Conservation (phyloP, 306 rosid genomes). For the Dryas drummondii region DNA sequence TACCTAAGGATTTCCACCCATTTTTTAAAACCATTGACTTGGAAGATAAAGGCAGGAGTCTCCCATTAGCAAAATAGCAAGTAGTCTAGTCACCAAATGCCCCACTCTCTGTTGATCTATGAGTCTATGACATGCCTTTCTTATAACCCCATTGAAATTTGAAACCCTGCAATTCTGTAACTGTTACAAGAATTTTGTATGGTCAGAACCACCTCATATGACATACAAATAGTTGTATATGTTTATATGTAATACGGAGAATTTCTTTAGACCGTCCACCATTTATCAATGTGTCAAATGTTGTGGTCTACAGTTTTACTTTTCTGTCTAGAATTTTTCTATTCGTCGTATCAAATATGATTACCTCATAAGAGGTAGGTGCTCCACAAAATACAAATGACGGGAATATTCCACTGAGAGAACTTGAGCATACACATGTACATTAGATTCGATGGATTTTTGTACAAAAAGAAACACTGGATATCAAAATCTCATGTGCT, state of each 20-base stretch:
- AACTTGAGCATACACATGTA: conserved; percentile 8
- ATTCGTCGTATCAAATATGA: neutral
- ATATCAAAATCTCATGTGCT: conserved; percentile 20
- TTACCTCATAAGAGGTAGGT: neutral
- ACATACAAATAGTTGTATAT: too few species aligned
- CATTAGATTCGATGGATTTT: conserved; percentile 7
- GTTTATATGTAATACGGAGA: neutral
- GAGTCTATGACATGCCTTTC: too few species aligned
- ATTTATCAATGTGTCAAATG: neutral
- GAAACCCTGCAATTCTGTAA: too few species aligned
- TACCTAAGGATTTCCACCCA: neutral
- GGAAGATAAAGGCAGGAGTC: neutral
- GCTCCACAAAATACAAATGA: neutral
- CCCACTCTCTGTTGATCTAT: too few species aligned
- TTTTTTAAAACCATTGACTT: conserved; percentile 15
- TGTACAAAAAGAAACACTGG: conserved; percentile 25
- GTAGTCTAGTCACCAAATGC: too few species aligned
- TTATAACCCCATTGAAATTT: too few species aligned
- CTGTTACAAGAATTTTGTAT: too few species aligned
- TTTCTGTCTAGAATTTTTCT: neutral
- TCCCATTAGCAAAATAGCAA: neutral
- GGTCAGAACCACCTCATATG: too few species aligned
- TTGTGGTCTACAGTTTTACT: neutral
- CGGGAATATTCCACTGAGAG: neutral
- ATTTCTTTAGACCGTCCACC: neutral